These are phyloP conservation scores for Penicillium italicum DNA, from an alignment of 2,329 filamentous ascomycete genomes.

Conservation along the genomic window DNA sequence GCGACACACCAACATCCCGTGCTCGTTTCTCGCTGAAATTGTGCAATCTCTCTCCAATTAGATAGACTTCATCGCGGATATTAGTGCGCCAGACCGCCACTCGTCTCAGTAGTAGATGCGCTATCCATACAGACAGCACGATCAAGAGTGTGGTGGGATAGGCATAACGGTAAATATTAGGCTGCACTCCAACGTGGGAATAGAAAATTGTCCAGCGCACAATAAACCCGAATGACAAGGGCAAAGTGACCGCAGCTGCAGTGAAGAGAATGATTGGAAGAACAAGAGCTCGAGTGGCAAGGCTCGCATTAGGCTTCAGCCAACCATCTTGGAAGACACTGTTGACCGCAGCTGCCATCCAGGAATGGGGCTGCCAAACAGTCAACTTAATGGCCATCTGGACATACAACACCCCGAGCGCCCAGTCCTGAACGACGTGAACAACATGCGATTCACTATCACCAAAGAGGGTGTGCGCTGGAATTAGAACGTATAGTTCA, in stretches of 20 bases:
- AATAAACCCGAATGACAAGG: conserved; percentile 57
- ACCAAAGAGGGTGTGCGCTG: conserved; percentile 72
- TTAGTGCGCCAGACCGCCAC: conserved; percentile 73
- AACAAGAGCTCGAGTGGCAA: conserved; percentile 85
- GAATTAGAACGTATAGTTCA: conserved; percentile 85
- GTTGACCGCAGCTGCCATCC: conserved; percentile 69
- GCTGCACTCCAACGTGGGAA: conserved; percentile 31
- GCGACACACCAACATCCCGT: conserved; percentile 38
- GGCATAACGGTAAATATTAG: conserved; percentile 60
- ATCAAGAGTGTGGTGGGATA: conserved; percentile 65
- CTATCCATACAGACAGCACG: conserved; percentile 49
- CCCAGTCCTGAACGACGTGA: conserved; percentile 90
- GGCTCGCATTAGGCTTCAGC: conserved; percentile 69
- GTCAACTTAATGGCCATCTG: conserved; percentile 72
- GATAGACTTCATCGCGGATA: conserved; percentile 90
- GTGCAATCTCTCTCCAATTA: conserved; percentile 90
- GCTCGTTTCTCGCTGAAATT: conserved; percentile 71
- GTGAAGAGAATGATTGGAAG: conserved; percentile 67
- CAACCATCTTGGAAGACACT: conserved; percentile 72
- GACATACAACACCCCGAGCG: conserved; percentile 83
- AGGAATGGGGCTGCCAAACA: conserved; percentile 64
- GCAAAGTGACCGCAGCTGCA: conserved; percentile 59
- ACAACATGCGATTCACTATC: conserved; percentile 48
- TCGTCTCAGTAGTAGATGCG: conserved; percentile 46
- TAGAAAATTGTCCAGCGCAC: conserved; percentile 46